These are phyloP conservation scores for Ophiocordyceps camponoti-floridani DNA, from an alignment of 2,329 filamentous ascomycete species.

Conservation along the genomic window DNA sequence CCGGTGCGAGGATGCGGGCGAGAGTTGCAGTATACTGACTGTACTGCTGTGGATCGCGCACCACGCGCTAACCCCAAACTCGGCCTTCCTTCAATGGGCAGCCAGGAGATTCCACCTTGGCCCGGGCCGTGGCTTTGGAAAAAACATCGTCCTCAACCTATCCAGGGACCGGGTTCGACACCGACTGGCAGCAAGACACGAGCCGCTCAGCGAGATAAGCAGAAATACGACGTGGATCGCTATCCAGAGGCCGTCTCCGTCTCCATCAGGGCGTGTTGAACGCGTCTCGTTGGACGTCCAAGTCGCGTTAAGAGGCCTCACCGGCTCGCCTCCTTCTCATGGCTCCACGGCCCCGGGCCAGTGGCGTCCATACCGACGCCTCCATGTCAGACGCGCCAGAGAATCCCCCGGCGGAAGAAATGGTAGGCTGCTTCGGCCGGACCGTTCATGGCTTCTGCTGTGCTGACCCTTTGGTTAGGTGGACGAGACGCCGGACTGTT, in stretches of 20 bases:
- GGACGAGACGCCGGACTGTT: slow-evolving; percentile 48
- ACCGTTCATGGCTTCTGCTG: not conserved
- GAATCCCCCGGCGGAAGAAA: slow-evolving; percentile 24
- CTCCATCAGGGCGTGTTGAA: slow-evolving; percentile 8
- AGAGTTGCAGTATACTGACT: not conserved
- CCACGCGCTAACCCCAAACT: slow-evolving; percentile 14
- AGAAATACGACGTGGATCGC: too few species aligned
- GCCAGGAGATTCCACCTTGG: slow-evolving; percentile 14
- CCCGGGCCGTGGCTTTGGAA: slow-evolving; percentile 6
- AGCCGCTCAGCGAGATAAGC: not conserved
- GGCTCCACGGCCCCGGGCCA: slow-evolving; percentile 35
- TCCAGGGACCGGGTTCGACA: slow-evolving; percentile 3
- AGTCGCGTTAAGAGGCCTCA: slow-evolving; percentile 34
- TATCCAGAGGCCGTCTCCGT: not conserved
- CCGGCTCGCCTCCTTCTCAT: slow-evolving; percentile 18
- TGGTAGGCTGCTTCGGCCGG: slow-evolving; percentile 18
- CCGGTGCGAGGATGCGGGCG: not conserved
- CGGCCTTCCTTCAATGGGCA: slow-evolving; percentile 14
- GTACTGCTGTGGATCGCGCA: slow-evolving; percentile 5
- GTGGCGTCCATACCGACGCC: slow-evolving; percentile 39
- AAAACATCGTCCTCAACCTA: slow-evolving; percentile 13
- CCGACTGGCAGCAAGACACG: not conserved
- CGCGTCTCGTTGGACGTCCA: slow-evolving; percentile 23
- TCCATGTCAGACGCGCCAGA: slow-evolving; percentile 44
- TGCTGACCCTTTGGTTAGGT: slow-evolving; percentile 18